phyloP scores from a whole-genome alignment of 106 monocot genomes.

The Dioscorea dumetorum region DNA sequence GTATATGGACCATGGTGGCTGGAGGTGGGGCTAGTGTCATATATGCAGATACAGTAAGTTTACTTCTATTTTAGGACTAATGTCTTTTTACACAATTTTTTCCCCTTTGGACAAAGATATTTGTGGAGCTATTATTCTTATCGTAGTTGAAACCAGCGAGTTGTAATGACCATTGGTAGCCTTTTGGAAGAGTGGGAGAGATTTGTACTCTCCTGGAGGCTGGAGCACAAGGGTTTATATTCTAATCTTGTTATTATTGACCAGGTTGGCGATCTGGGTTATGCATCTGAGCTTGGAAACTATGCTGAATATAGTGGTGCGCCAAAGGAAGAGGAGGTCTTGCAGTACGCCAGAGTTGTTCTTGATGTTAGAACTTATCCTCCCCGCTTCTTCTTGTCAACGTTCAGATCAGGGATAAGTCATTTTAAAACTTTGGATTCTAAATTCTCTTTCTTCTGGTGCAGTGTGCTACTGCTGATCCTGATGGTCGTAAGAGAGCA shows the following conservation, averaged over 20 bases:
- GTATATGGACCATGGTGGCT: conserved; percentile 86
- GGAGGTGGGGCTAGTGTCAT: conserved; percentile 85
- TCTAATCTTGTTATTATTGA: neutral
- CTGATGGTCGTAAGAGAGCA: conserved; percentile 90
- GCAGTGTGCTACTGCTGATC: conserved; percentile 85
- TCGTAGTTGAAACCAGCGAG: no score
- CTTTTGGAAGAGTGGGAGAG: no score
- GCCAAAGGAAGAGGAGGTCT: conserved; percentile 84
- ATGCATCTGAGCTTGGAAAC: conserved; percentile 82
- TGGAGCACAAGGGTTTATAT: no score
- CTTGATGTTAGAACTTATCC: conserved; percentile 46
- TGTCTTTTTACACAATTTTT: neutral
- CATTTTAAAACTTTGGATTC: no score
- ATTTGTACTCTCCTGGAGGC: neutral
- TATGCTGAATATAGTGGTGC: conserved; percentile 94
- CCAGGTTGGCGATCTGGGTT: conserved; percentile 89
- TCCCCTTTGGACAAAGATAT: no score
- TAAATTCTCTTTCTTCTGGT: conserved; percentile 5
- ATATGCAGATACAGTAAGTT: conserved; percentile 72
- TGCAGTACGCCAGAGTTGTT: conserved; percentile 84
- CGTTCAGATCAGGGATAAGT: no score
- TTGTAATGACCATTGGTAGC: no score
- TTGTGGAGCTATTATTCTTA: no score
- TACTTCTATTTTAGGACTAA: neutral
- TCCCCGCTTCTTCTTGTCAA: neutral